phyloP scores from a whole-genome alignment of 345 rosid species.

The Moricandia arvensis region DNA sequence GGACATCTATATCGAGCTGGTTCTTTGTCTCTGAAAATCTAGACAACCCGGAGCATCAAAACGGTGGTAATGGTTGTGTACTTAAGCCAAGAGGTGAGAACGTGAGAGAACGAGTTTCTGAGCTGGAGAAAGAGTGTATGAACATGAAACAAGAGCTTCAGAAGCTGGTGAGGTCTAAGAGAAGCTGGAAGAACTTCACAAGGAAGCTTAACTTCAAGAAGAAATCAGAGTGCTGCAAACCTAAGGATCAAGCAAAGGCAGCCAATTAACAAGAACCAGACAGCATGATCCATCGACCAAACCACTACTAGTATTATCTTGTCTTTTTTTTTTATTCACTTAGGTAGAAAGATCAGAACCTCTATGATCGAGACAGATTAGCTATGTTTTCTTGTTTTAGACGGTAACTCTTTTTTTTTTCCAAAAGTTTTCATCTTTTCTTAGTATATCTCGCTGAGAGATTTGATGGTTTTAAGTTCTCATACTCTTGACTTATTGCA shows the following conservation, averaged over 20 bases:
- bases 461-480: too few relatives aligned
- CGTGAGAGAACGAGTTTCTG: slow-evolving; percentile 57
- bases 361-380: background rate
- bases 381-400: background rate
- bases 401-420: too few relatives aligned
- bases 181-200: slow-evolving; percentile 58
- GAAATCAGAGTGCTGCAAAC: slow-evolving; percentile 54
- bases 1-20: slow-evolving; percentile 74
- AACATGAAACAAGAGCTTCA: slow-evolving; percentile 66
- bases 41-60: slow-evolving; percentile 46
- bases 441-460: background rate
- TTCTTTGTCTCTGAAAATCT: slow-evolving; percentile 65
- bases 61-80: slow-evolving; percentile 32
- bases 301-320: background rate
- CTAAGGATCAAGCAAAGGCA: slow-evolving; percentile 42
- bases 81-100: slow-evolving; percentile 33
- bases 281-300: background rate
- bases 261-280: slow-evolving; percentile 14
- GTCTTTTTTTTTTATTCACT: background rate
- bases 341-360: slow-evolving; percentile 18
- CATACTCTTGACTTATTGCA: too few relatives aligned
- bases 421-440: too few relatives aligned
- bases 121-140: slow-evolving; percentile 67
- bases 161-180: slow-evolving; percentile 54
- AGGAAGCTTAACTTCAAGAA: slow-evolving; percentile 51